Evolutionary conservation across 805 yeast species (phyloP).

Genomic region (Wickerhamiella bombiphila): DNA sequence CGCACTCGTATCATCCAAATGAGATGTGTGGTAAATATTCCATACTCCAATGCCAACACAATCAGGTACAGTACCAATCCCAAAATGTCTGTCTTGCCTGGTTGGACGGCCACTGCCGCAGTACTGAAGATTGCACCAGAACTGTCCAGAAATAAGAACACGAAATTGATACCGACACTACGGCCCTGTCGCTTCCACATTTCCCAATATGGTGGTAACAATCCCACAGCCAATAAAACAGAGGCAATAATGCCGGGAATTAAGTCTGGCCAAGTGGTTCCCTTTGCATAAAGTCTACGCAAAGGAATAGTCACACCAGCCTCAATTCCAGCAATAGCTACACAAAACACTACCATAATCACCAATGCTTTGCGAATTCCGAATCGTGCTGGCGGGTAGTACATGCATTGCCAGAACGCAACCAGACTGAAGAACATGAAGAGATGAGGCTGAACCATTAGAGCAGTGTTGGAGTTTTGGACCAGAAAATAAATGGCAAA

Average conservation of each 20-base stretch:
- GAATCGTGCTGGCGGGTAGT: conserved; percentile 54
- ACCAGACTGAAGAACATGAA: conserved; percentile 56
- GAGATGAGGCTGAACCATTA: conserved; percentile 76
- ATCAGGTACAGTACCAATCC: conserved; percentile 63
- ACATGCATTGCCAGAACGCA: conserved; percentile 53
- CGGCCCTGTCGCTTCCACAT: conserved; percentile 63
- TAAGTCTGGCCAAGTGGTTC: conserved; percentile 58
- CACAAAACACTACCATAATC: conserved; percentile 27
- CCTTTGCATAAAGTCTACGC: conserved; percentile 36
- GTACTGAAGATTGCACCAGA: conserved; percentile 72
- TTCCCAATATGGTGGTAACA: conserved; percentile 82
- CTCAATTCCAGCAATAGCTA: conserved; percentile 43
- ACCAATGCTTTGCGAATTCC: conserved; percentile 23
- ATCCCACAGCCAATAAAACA: conserved; percentile 56
- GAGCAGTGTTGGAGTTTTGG: conserved; percentile 55
- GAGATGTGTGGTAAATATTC: conserved; percentile 55
- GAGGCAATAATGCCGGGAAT: conserved; percentile 74
- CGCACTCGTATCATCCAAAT: conserved; percentile 42
- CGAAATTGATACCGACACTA: conserved; percentile 79
- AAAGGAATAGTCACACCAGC: conserved; percentile 60
- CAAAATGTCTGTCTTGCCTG: conserved; percentile 56
- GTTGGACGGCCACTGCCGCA: conserved; percentile 38
- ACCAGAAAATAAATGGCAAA: conserved; percentile 73
- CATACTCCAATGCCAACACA: conserved; percentile 61
- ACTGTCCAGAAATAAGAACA: conserved; percentile 62